Evolutionary conservation across 2,329 filamentous ascomycete genomes (phyloP).

Genomic region (Nemania bipapillata): DNA sequence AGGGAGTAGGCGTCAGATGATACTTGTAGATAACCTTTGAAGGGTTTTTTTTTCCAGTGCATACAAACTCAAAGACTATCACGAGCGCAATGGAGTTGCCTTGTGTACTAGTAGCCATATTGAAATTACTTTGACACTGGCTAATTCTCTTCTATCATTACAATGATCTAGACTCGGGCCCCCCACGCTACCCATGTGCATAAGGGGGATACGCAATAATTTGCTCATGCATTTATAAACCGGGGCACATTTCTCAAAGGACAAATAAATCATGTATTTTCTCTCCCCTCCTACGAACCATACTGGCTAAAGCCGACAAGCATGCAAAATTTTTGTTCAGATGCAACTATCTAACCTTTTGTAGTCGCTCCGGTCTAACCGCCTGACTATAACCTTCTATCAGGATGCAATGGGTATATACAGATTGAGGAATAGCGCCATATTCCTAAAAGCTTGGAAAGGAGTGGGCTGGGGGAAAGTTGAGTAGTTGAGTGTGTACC

Average conservation of each 20-base stretch:
- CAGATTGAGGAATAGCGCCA: neutral
- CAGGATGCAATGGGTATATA: slow-evolving; percentile 13
- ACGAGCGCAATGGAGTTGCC: too few species aligned
- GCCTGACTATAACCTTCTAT: neutral
- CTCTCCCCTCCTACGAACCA: neutral
- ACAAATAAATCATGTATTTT: neutral
- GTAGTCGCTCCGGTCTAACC: neutral
- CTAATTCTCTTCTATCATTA: too few species aligned
- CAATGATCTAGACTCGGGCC: too few species aligned
- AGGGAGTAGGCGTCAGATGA: neutral
- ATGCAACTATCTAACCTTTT: neutral
- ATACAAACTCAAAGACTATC: too few species aligned
- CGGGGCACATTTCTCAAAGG: too few species aligned
- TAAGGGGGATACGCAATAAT: too few species aligned
- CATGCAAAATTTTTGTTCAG: neutral
- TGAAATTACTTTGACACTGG: too few species aligned
- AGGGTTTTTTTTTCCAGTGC: too few species aligned
- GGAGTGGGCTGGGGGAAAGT: neutral
- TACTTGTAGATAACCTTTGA: neutral
- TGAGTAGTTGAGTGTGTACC: neutral
- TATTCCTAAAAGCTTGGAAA: neutral
- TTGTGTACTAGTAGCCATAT: too few species aligned
- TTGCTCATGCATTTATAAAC: too few species aligned
- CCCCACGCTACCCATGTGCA: too few species aligned
- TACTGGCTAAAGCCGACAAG: neutral